These are phyloP conservation scores for Apophysomyces variabilis DNA, from an alignment of 371 early-diverging fungal species.

Conservation along the genomic window DNA sequence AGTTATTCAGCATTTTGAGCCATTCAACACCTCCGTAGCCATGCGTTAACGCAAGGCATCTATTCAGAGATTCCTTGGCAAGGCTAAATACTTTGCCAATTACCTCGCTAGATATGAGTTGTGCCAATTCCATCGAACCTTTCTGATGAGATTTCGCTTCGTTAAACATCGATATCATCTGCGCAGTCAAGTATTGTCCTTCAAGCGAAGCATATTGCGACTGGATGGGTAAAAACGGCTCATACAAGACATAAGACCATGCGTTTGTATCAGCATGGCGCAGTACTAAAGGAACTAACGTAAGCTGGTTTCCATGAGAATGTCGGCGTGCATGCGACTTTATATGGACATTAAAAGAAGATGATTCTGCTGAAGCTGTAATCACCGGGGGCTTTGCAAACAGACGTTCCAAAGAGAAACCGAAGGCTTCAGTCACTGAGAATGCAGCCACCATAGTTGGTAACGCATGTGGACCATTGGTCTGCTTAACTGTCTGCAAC, in stretches of 20 bases:
- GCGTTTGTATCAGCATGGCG: slow-evolving; percentile 41
- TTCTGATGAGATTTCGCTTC: slow-evolving; percentile 14
- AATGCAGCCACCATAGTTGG: slow-evolving; percentile 46
- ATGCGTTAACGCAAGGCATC: slow-evolving; percentile 65
- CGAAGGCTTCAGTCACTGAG: slow-evolving; percentile 57
- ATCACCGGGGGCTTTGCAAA: slow-evolving; percentile 50
- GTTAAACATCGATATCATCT: slow-evolving; percentile 34
- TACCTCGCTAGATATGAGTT: slow-evolving; percentile 21
- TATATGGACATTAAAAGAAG: slow-evolving; percentile 20
- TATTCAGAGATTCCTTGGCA: slow-evolving; percentile 50
- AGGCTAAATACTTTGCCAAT: slow-evolving; percentile 46
- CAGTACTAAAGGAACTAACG: slow-evolving; percentile 26
- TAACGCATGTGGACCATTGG: slow-evolving; percentile 42
- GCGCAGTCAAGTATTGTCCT: slow-evolving; percentile 37
- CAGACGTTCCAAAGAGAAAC: slow-evolving; percentile 54
- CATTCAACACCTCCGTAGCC: slow-evolving; percentile 66
- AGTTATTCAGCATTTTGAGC: slow-evolving; percentile 55
- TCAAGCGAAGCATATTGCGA: slow-evolving; percentile 65
- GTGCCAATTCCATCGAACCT: slow-evolving; percentile 19
- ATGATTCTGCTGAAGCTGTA: slow-evolving; percentile 25
- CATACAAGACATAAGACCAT: slow-evolving; percentile 61
- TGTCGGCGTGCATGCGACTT: slow-evolving; percentile 24
- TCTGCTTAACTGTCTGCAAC: slow-evolving; percentile 30
- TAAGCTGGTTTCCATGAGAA: slow-evolving; percentile 19
- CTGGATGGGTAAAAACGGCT: slow-evolving; percentile 67